Base-by-base conservation (phyloP, 139 green algal species). In the Micromonas commoda region DNA sequence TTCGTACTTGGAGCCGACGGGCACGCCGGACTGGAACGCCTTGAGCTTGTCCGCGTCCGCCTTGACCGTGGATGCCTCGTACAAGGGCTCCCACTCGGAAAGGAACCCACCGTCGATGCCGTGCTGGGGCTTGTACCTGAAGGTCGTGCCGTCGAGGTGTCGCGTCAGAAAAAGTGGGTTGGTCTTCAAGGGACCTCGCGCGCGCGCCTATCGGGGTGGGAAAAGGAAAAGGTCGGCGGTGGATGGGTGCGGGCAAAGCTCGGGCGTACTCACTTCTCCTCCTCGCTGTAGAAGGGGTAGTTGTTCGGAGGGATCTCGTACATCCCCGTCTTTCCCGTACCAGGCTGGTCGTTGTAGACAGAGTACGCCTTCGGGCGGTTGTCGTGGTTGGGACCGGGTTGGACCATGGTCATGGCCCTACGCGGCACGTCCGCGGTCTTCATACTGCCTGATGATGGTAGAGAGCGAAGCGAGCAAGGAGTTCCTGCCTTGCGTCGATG, bases 1-100 rank as follows among this genome's bases (percentile, higher is more conserved):
- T n/a, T n/a, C n/a, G n/a, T n/a, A n/a, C n/a, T n/a, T 57, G 9
- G 45, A 57, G 63, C 68, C 68, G 34, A 63, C 91, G 2, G 92
- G 92, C n/a, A 96, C 80, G 0, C 90, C 89, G 1, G 71, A 53
- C 34, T 87, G 87, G 71, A 92, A 96, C 1, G 92, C 92, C 28
- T 77, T 78, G 26, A 74, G 64, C 19, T 91, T 71, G 86, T 96
- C 91, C 16, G 57, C 81, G 34, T 96, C 90, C 19, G 90, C 91
- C 72, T 96, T 86, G 53, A 96, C 91, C 35, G 84, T 79, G 23
- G 80, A 91, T 29, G 92, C 91, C 2, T 91, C 70, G 73, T 97
- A 97, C 89, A 94, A 91, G 0, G 86, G 82, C 74, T 88, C 80
- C 92, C 92, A 97, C 71, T 96, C 92, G 92, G 26, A 73, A 80